Evolutionary conservation across 2,329 filamentous ascomycete species (phyloP).

Genomic region (Calcarisporium arbuscula): DNA sequence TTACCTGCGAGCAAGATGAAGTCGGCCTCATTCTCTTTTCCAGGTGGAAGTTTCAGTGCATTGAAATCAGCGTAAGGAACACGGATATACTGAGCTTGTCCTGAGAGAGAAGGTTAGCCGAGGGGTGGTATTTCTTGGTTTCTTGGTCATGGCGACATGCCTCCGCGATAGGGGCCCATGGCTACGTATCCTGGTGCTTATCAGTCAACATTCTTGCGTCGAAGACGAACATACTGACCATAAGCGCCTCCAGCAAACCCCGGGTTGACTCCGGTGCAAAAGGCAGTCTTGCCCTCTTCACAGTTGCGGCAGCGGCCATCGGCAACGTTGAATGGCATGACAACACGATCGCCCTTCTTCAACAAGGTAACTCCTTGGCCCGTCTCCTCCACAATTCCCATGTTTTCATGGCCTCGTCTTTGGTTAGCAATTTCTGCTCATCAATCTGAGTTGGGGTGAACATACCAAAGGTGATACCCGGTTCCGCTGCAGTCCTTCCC

Average conservation of each 20-base stretch:
- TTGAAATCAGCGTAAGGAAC: conserved; percentile 65
- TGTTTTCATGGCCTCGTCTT: conserved; percentile 46
- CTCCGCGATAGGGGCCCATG: conserved; percentile 46
- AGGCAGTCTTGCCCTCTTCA: conserved; percentile 57
- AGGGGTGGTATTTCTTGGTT: too few relatives aligned
- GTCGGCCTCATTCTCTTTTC: conserved; percentile 55
- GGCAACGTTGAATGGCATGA: conserved; percentile 60
- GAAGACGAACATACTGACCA: conserved; percentile 11
- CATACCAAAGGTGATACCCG: conserved; percentile 53
- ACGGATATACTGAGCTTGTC: conserved; percentile 58
- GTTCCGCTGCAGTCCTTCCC: conserved; percentile 55
- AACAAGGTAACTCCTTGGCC: conserved; percentile 54
- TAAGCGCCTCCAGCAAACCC: conserved; percentile 30
- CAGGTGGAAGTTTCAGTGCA: conserved; percentile 52
- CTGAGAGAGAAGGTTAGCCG: too few relatives aligned
- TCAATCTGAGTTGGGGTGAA: too few relatives aligned
- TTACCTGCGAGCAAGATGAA: conserved; percentile 44
- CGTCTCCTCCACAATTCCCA: conserved; percentile 50
- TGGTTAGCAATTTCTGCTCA: too few relatives aligned
- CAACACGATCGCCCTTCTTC: conserved; percentile 57
- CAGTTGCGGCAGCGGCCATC: conserved; percentile 59
- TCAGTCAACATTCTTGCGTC: neutral
- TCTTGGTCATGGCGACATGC: too few relatives aligned
- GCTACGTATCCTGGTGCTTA: conserved; percentile 43
- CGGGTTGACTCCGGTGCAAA: conserved; percentile 51